Evolutionary conservation across 2,329 filamentous ascomycete species (phyloP).

Genomic region (Trichoderma arundinaceum): DNA sequence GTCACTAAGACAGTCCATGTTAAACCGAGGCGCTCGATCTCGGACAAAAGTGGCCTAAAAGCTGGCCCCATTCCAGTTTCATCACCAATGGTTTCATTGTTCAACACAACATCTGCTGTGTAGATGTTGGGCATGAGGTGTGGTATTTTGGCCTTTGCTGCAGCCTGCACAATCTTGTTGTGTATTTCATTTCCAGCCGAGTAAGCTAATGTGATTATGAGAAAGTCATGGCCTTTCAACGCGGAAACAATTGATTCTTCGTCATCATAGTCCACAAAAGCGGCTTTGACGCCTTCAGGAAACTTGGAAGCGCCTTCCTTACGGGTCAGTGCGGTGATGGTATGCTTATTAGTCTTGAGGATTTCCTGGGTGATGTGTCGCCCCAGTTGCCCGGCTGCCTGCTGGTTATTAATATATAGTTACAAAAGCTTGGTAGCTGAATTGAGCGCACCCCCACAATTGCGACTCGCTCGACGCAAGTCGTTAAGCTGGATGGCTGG

Average conservation of each 20-base stretch:
- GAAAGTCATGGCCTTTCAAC: constrained; percentile 59
- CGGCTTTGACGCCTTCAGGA: constrained; percentile 52
- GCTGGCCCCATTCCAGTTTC: too few species aligned
- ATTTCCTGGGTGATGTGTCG: constrained; percentile 47
- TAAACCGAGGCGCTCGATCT: too few species aligned
- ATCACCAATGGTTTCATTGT: too few species aligned
- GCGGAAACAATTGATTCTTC: constrained; percentile 53
- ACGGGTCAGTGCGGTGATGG: constrained; percentile 58
- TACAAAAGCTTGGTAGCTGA: too few species aligned
- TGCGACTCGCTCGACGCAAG: too few species aligned
- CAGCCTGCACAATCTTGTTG: constrained; percentile 58
- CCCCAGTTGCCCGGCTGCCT: constrained; percentile 17
- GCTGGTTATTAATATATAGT: too few species aligned
- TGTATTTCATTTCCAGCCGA: constrained; percentile 53
- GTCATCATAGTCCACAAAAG: constrained; percentile 53
- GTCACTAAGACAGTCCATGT: constrained; percentile 58
- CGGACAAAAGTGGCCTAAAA: too few species aligned
- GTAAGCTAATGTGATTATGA: constrained; percentile 60
- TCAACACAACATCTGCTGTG: too few species aligned
- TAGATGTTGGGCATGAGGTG: constrained; percentile 60
- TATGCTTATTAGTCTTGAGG: constrained; percentile 55
- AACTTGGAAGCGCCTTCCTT: constrained; percentile 48
- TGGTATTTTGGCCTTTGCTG: constrained; percentile 58
- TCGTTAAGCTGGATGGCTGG: too few species aligned
- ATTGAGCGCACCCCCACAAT: too few species aligned